phyloP scores from a whole-genome alignment of 2,329 filamentous ascomycete species.

The Fusarium marasasianum region DNA sequence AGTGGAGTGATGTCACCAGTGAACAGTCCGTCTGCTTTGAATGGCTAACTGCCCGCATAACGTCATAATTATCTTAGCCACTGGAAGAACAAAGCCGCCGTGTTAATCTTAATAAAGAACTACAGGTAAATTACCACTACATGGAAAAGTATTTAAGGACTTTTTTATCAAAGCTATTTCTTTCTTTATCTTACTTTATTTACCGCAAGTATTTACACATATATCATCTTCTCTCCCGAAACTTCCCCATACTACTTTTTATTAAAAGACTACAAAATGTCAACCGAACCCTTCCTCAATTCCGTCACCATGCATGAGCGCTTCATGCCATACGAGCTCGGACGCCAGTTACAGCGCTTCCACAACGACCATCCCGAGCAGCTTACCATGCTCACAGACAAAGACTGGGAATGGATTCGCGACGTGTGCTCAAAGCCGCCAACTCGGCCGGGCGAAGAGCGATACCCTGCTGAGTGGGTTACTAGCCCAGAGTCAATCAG shows the following conservation, averaged over 20 bases:
- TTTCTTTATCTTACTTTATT: background rate
- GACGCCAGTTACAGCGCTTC: background rate
- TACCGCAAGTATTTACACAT: background rate
- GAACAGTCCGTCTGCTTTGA: background rate
- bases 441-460: background rate
- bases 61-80: no score
- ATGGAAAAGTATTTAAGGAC: background rate
- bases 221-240: background rate
- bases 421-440: background rate
- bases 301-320: background rate
- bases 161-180: no score
- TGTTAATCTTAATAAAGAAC: background rate
- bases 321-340: background rate
- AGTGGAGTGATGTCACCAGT: background rate
- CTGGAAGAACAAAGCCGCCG: background rate
- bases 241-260: no score
- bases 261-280: background rate
- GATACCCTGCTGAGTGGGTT: background rate
- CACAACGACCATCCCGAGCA: background rate
- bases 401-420: background rate
- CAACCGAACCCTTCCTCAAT: background rate
- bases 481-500: background rate
- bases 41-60: background rate
- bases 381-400: background rate
- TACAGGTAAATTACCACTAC: fast-evolving